Base-by-base conservation (phyloP, 2,329 filamentous ascomycete genomes). In the Alternaria novae-zelandiae region DNA sequence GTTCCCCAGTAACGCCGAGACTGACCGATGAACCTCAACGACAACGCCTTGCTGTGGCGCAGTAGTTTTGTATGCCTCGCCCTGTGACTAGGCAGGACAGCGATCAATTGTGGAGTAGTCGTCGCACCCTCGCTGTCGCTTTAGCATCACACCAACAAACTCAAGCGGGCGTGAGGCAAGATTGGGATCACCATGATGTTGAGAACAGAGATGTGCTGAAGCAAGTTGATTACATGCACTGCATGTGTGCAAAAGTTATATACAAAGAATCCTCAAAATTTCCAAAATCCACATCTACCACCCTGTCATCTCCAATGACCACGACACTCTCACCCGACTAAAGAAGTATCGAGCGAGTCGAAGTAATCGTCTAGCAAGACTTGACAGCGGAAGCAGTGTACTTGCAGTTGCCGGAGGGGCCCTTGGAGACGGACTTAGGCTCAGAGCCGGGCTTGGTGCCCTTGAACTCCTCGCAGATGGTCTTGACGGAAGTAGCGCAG, bases 381-480 rank as follows among this genome's bases (percentile, higher is more conserved):
- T 71, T 70, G 62, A 78, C 66, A 47, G 74, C 73, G 6, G 71
- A 70, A 36, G 72, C 75, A 20, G 73, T 76, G 70, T 78, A 77
- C 53, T 71, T 75, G 71, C 75, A 78, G 62, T 68, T 61, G 55
- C 44, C 54, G 67, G 70, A 73, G 56, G 72, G 69, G n/a, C 75
- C 75, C 66, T 72, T 75, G 64, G 65, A 68, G 56, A 75, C 65
- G 12, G 66, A 70, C 68, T 70, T 63, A 58, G 75, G 75, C 73
- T 78, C 75, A 44, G 55, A 66, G 41, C 74, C 74, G 53, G 72
- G 71, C 9, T 44, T 73, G 60, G 71, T 76, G 21, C 76, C 76
- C 67, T 77, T 47, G 68, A 74, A 78, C 67, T 78, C 76, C 70
- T 74, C 68, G 70, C 77, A 79, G 68, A 79, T 73, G 30, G 68